These are phyloP conservation scores for Zasmidium citrigriseum DNA, from an alignment of 2,329 filamentous ascomycete species.

Conservation along the genomic window DNA sequence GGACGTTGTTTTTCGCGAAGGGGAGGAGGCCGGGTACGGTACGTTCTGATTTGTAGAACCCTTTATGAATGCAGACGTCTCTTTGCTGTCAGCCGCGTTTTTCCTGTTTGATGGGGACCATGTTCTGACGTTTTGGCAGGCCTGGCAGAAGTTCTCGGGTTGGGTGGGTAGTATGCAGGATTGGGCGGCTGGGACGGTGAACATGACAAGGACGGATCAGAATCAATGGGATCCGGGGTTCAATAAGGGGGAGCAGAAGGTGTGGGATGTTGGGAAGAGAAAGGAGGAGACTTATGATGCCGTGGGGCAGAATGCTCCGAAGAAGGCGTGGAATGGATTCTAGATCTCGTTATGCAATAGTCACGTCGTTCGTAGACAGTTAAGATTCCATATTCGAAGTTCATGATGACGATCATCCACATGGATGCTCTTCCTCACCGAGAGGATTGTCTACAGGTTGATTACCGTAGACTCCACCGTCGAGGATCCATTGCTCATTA, in stretches of 20 bases:
- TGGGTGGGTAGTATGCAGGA: conserved; percentile 21
- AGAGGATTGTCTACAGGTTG: conserved; percentile 6
- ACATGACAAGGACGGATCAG: conserved; percentile 5
- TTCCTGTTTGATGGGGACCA: background rate
- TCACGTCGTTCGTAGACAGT: too few species aligned
- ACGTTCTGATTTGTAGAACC: background rate
- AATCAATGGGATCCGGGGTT: conserved; percentile 8
- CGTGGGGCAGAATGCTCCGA: background rate
- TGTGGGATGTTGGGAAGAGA: background rate
- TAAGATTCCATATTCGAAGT: too few species aligned
- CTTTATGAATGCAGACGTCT: too few species aligned
- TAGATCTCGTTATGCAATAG: background rate
- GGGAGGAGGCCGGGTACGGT: conserved; percentile 27
- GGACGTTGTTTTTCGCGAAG: conserved; percentile 36
- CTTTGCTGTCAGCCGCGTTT: background rate
- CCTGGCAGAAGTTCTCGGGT: conserved; percentile 16
- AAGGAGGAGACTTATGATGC: conserved; percentile 6
- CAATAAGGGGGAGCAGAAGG: background rate
- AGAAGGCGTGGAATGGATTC: conserved; percentile 10
- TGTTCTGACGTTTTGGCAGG: background rate
- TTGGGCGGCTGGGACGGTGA: conserved; percentile 6
- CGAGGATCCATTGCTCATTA: conserved; percentile 56
- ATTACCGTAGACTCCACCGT: conserved; percentile 52
- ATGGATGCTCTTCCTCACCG: conserved; percentile 16
- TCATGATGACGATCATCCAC: conserved; percentile 5